These are phyloP conservation scores for Ustulina deusta DNA, from an alignment of 2,329 filamentous ascomycete genomes.

Conservation along the genomic window DNA sequence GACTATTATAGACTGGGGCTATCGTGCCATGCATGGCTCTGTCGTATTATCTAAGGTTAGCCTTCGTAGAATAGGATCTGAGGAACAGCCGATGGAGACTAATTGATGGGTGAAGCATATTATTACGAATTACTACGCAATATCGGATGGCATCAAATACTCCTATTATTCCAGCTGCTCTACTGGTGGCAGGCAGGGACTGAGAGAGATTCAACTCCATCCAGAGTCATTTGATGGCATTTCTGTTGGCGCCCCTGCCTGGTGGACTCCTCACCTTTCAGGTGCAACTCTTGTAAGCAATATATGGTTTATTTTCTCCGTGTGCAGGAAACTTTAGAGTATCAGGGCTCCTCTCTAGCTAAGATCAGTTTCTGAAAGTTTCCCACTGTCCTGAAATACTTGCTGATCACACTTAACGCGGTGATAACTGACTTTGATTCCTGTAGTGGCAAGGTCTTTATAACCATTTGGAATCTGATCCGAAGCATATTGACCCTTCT, in stretches of 20 bases:
- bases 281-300: slow-evolving; percentile 48
- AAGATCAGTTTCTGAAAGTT: too few relatives aligned
- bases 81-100: neutral
- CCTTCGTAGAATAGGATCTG: neutral
- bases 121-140: slow-evolving; percentile 61
- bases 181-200: slow-evolving; percentile 69
- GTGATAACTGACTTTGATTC: neutral
- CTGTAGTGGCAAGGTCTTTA: slow-evolving; percentile 54
- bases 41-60: slow-evolving; percentile 58
- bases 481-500: slow-evolving; percentile 56
- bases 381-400: neutral
- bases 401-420: neutral
- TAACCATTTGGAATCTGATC: slow-evolving; percentile 57
- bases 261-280: slow-evolving; percentile 61
- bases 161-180: slow-evolving; percentile 70
- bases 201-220: slow-evolving; percentile 64
- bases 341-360: neutral
- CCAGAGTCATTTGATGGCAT: slow-evolving; percentile 70
- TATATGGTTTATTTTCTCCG: neutral
- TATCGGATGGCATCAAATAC: slow-evolving; percentile 54
- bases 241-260: slow-evolving; percentile 64
- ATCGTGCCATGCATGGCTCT: slow-evolving; percentile 61
- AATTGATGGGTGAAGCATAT: slow-evolving; percentile 52
- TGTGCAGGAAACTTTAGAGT: too few relatives aligned
- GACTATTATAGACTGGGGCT: slow-evolving; percentile 55